Evolutionary conservation across 345 rosid genomes (phyloP).

Genomic region (Eucalyptus brandiana): DNA sequence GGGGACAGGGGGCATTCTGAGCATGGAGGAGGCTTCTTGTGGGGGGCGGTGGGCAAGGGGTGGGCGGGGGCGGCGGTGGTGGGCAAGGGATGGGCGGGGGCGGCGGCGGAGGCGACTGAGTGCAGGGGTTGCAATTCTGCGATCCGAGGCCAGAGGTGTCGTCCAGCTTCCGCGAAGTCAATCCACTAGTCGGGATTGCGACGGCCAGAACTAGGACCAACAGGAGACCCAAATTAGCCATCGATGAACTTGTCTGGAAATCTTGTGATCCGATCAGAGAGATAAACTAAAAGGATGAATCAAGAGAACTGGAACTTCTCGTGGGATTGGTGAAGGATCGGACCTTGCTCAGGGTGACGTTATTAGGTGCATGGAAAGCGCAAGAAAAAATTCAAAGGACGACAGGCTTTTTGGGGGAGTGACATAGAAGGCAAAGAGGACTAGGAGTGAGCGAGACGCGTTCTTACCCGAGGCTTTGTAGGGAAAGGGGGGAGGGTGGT

Average conservation of each 20-base stretch:
- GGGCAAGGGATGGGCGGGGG: not conserved
- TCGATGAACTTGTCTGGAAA: not conserved
- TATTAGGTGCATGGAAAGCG: constrained; percentile 9
- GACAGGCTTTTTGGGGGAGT: not conserved
- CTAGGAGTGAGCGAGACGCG: constrained; percentile 4
- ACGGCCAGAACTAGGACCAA: not conserved
- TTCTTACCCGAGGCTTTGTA: not conserved
- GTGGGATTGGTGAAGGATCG: not conserved
- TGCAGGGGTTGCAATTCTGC: constrained; percentile 26
- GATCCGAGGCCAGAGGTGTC: constrained; percentile 5
- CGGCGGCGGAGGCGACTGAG: constrained; percentile 11
- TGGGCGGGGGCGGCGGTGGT: constrained; percentile 6
- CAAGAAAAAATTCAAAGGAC: not conserved
- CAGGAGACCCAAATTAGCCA: not conserved
- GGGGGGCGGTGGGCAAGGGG: constrained; percentile 11
- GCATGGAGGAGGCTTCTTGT: constrained; percentile 28
- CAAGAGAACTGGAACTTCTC: not conserved
- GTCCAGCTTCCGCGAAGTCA: constrained; percentile 5
- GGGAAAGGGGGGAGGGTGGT: not conserved
- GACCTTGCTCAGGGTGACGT: not conserved
- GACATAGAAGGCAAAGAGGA: not conserved
- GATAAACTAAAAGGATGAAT: not conserved
- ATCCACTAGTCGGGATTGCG: not conserved
- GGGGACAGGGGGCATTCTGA: constrained; percentile 23
- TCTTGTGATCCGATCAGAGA: not conserved